Base-by-base conservation (phyloP, 2,329 filamentous ascomycete species). In the Penicillium oxalicum region DNA sequence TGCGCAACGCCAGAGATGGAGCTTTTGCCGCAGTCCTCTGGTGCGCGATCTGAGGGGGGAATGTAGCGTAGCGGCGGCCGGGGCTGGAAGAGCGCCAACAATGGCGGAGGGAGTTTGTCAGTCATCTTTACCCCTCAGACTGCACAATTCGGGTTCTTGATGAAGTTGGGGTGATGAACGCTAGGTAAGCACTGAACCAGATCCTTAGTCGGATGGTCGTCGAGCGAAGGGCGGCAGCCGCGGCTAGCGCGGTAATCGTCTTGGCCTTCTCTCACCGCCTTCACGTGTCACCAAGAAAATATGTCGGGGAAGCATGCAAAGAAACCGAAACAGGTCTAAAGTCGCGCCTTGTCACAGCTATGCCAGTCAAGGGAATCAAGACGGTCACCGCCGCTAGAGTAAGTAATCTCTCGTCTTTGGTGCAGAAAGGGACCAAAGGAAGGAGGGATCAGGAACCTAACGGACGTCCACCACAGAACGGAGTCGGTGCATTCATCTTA, bases 401-500 rank as follows among this genome's bases (percentile, higher is more conserved):
- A 70, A 52, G 76, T 62, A n/a, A 29, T 39, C 33, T 13, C 18
- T 12, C 4, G 27, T 13, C 9, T 2, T 4, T 5, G 9, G n/a
- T 9, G 24, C 4, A 5, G 2, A 18, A 18, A 18, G 18, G 18
- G 18, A 18, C 2, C 12, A 13, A 26, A 26, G 24, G 26, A 39
- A 35, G 28, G 34, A 33, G 5, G 18, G 3, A 5, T 41, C 33
- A 25, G 8, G 34, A 44, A 45, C 43, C 8, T 57, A 41, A 54
- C 28, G 13, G 18, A 24, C 13, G 29, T 27, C 24, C 28, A 25
- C 4, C 18, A 48, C 46, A 97, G 91, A 97, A 98, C 76, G 93
- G 93, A 78, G 79, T 97, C 60, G 91, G 91, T 64, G 88, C 91
- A 68, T 97, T 97, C 77, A 88, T 98, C 72, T 82, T 96, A 50